These are phyloP conservation scores for Leccinum olivaceopallidum DNA, from an alignment of 768 basidiomycete genomes.

Conservation along the genomic window DNA sequence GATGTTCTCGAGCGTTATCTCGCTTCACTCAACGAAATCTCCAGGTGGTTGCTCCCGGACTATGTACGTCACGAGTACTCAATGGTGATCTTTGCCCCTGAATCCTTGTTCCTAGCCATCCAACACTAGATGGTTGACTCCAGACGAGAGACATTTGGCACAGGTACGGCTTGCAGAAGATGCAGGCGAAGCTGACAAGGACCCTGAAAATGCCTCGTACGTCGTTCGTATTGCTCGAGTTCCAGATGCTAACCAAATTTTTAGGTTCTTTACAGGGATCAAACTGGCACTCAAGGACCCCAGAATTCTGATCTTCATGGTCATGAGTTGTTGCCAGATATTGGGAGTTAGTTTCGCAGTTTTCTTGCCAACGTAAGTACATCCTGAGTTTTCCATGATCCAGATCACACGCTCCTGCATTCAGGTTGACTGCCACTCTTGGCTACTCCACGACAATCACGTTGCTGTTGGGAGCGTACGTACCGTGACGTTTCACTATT, in stretches of 20 bases:
- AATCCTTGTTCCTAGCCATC: conserved; percentile 41
- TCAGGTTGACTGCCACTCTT: conserved; percentile 59
- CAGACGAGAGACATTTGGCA: conserved; percentile 54
- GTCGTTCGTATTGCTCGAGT: conserved; percentile 19
- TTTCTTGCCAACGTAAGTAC: conserved; percentile 54
- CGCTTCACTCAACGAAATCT: neutral
- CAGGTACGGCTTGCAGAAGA: conserved; percentile 68
- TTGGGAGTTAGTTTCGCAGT: conserved; percentile 61
- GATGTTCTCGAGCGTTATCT: neutral
- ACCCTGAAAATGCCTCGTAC: conserved; percentile 56
- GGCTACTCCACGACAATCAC: conserved; percentile 62
- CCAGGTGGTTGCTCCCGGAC: conserved; percentile 61
- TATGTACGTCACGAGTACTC: conserved; percentile 41
- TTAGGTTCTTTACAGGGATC: conserved; percentile 30
- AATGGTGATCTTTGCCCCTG: neutral
- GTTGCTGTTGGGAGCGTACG: conserved; percentile 61
- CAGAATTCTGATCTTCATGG: conserved; percentile 51
- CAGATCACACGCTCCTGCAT: neutral
- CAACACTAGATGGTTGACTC: conserved; percentile 61
- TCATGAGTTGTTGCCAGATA: conserved; percentile 54
- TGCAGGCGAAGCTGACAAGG: conserved; percentile 65
- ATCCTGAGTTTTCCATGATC: neutral
- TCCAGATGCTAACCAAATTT: neutral
- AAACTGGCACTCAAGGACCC: conserved; percentile 57
- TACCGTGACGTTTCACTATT: neutral